Evolutionary conservation across 768 basidiomycete genomes (phyloP).

Genomic region (Lactarius tabidus): DNA sequence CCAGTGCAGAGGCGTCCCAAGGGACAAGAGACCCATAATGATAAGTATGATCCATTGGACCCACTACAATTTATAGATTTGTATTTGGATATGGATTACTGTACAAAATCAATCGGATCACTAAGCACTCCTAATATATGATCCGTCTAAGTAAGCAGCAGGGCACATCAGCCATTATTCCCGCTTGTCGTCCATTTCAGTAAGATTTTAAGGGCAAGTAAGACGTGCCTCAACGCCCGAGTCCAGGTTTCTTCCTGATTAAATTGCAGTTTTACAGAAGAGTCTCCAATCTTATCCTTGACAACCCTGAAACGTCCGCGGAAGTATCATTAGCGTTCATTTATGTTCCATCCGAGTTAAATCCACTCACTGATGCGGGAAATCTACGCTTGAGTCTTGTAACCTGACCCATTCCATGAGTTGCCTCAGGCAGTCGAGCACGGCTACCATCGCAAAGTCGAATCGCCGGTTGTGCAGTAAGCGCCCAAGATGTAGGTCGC

Average conservation of each 20-base stretch:
- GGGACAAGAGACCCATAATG: slow-evolving; percentile 84
- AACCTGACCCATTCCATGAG: slow-evolving; percentile 81
- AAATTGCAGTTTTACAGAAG: slow-evolving; percentile 91
- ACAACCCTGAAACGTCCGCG: slow-evolving; percentile 45
- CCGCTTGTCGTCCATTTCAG: slow-evolving; percentile 85
- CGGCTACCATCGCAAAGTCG: slow-evolving; percentile 93
- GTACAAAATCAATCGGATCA: neutral
- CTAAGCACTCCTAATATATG: slow-evolving; percentile 2
- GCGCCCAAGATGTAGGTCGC: slow-evolving; percentile 84
- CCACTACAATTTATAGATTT: neutral
- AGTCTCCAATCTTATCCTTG: slow-evolving; percentile 95
- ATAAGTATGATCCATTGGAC: neutral
- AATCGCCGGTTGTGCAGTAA: slow-evolving; percentile 93
- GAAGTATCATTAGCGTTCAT: neutral
- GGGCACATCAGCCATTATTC: slow-evolving; percentile 52
- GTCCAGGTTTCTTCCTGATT: slow-evolving; percentile 97
- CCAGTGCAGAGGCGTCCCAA: slow-evolving; percentile 93
- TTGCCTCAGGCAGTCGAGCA: slow-evolving; percentile 92
- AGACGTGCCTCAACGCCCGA: slow-evolving; percentile 83
- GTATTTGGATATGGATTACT: neutral
- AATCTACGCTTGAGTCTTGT: slow-evolving; percentile 67
- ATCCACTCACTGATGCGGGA: slow-evolving; percentile 78
- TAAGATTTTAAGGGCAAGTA: slow-evolving; percentile 83
- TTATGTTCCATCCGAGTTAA: neutral
- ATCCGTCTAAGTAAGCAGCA: neutral